Base-by-base conservation (phyloP, 2,329 filamentous ascomycete genomes). In the Venturia pyrina region DNA sequence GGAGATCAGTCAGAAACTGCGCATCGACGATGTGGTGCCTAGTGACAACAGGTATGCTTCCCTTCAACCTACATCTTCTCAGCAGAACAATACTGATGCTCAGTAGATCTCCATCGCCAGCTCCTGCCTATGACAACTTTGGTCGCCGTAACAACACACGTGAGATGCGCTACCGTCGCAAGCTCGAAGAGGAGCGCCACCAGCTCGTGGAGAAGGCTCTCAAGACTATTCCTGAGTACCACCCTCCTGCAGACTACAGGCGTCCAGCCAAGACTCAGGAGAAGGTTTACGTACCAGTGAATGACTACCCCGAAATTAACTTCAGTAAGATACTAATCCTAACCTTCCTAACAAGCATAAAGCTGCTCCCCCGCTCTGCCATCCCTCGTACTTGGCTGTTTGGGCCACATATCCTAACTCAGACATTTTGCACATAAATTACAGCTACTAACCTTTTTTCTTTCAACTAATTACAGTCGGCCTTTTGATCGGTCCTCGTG, bases 271-370 rank as follows among this genome's bases (percentile, higher is more conserved):
- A 99, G 89, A 99, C 95, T 77, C 95, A 99, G 81, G 95, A 99
- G 85, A 99, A 99, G 85, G 96, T 99, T 89, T 99, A 99, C 78
- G 95, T 99, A 79, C 95, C 95, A 78, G 95, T 99, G 83, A 99
- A 99, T 87, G 95, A 99, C 81, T 99, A 99, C 79, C 95, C 95
- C 85, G 95, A 99, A 81, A 98, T 99, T 88, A 99, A 99, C 89
- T 99, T 99, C 91, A 99, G 95, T 99, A 97, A 93, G 93, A 93
- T 95, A 89, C 93, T 96, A 96, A 96, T 91, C 92, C 91, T 92
- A 87, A 74, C 74, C 74, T 74, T 68, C 76, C 77, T 59, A 76
- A 78, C 74, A 72, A 73, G 72, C 48, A 50, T 24, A 43, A 40
- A 62, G 60, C 24, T 40, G 57, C 57, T 43, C 17, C 48, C 50